Evolutionary conservation across 306 rosid species (phyloP).

Genomic region (Glycine soja): DNA sequence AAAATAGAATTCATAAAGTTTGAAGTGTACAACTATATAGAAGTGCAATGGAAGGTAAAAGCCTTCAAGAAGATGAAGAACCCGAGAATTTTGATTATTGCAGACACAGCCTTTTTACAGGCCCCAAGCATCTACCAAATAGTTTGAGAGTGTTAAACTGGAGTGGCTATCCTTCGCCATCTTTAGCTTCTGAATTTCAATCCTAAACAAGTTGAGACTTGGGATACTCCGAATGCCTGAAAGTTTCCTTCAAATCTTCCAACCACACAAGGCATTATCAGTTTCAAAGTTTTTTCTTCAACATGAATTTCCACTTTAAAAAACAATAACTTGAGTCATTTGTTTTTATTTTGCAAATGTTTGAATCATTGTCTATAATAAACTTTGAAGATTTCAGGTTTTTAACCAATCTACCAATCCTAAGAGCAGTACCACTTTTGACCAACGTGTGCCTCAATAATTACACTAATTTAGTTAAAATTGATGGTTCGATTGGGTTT

Average conservation of each 20-base stretch:
- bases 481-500: not conserved
- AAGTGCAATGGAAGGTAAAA: no score
- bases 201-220: not conserved
- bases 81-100: no score
- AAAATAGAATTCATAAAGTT: no score
- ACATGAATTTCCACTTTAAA: not conserved
- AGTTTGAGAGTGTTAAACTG: no score
- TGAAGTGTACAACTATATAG: no score
- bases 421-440: not conserved
- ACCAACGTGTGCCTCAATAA: not conserved
- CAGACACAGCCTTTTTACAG: no score
- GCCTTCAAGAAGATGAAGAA: no score
- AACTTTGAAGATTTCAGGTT: conserved; percentile 15
- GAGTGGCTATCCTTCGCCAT: conserved; percentile 28
- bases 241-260: not conserved
- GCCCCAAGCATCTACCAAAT: not conserved
- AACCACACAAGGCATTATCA: not conserved
- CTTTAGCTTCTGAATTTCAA: no score
- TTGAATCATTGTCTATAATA: not conserved
- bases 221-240: conserved; percentile 13
- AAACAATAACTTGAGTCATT: not conserved
- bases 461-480: not conserved
- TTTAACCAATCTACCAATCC: not conserved
- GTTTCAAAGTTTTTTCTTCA: not conserved
- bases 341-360: not conserved